Evolutionary conservation across 2,329 filamentous ascomycete species (phyloP), one percentile per base, ranked within the genome.

Genomic region (Chrysoporthe austroafricana): DNA sequence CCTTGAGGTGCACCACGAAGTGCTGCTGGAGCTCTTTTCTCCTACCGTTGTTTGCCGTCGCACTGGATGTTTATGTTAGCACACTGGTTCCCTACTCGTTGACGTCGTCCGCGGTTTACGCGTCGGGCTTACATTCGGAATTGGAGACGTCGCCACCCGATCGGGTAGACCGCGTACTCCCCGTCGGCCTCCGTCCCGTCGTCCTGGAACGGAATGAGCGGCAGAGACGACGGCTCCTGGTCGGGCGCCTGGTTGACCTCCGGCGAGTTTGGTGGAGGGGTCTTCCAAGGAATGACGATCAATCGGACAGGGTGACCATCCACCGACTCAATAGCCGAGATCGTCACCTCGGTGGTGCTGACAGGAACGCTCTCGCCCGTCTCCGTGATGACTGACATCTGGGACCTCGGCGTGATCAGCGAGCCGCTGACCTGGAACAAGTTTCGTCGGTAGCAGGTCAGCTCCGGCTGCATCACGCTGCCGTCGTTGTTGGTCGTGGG

Each of bases 261-360:
- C n/a, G 88, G 85, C 3, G 90, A 88, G 79, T 90, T 92, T 62
- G 92, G 92, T 39, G 91, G 92, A 1, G 94, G 94, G 1, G 94
- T 97, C 83, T 98, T 98, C 95, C 95, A 98, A 0, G 95, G 95
- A 69, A 98, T 97, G 8, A 96, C 96, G 71, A 98, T 97, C 70
- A 98, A 90, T 73, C 96, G 95, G 56, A 97, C 93, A 0, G 92
- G 83, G 73, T 97, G 95, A 44, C 93, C 93, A 77, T 98, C 95
- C 18, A 97, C 94, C 1, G 95, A 97, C 77, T 98, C 95, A 61
- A 94, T 97, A 9, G 95, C 95, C 5, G 93, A 96, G 59, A 98
- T 92, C 64, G 91, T 90, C 64, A 97, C 88, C 77, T 98, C 94
- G 78, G 95, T 92, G 71, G 85, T 91, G 71, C 88, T 87, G 61